Evolutionary conservation across 2,329 filamentous ascomycete genomes (phyloP), one percentile per base, ranked within the genome.

Genomic region (Aspergillus puulaauensis): DNA sequence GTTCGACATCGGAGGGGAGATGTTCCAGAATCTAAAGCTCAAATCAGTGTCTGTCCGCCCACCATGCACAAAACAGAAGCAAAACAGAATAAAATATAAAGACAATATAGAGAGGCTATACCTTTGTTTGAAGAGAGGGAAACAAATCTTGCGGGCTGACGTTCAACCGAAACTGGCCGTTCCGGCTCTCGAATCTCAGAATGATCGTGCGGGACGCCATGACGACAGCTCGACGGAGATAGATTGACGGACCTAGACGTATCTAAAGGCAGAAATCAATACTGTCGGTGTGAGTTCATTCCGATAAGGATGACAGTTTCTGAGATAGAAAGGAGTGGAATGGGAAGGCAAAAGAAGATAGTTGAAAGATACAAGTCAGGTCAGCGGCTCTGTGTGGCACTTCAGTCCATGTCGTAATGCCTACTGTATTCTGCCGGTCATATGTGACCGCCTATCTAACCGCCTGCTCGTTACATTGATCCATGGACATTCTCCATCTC

Each of bases 151-250:
- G 82, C 51, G 88, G 84, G 66, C 93, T 87, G 65, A 96, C 85
- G 52, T 83, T 90, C 68, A 98, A 81, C 66, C 95, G 89, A 76
- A 93, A 88, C 82, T 95, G 95, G 79, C 95, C 95, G 79, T 97
- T 92, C 63, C 90, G 91, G 73, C 92, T 92, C 69, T 93, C 88
- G 66, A 96, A 90, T 75, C 93, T 86, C 56, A 97, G 81, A 70
- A 96, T 83, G 86, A 96, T 96, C 63, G 71, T 78, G 71, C 70
- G 65, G 48, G 75, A 66, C 23, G 74, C 66, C 75, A 77, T 78
- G 39, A 47, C 63, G 61, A 45, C 31, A 50, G 33, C 33, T 23
- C 17, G 45, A 21, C 35, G 46, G n/a, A 8, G 6, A 24, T 35
- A 27, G 35, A 17, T 15, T n/a, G 17, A n/a, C n/a, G 37, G 46